These are phyloP conservation scores for Alisma plantagoaquatica DNA, from an alignment of 106 monocot genomes.

Conservation along the genomic window DNA sequence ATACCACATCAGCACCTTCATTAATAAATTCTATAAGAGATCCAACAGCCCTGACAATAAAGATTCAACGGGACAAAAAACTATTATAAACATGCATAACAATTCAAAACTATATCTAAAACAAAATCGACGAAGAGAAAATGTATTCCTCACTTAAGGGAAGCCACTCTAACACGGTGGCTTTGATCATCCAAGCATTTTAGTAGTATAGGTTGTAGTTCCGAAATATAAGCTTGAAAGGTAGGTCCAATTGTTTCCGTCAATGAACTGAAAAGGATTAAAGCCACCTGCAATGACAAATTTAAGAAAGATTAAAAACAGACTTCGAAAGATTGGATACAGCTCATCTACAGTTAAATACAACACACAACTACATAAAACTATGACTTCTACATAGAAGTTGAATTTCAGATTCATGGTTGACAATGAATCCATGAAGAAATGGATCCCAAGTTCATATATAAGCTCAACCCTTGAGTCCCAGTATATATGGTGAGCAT, in stretches of 20 bases:
- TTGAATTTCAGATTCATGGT: too few species aligned
- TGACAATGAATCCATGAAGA: too few species aligned
- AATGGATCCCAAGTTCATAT: too few species aligned
- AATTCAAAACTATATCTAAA: not conserved
- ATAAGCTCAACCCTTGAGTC: too few species aligned
- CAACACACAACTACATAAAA: too few species aligned
- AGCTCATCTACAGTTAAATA: too few species aligned
- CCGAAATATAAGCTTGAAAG: constrained; percentile 69
- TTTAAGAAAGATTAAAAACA: not conserved
- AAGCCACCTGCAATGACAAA: constrained; percentile 53
- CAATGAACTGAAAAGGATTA: constrained; percentile 94
- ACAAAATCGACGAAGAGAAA: constrained; percentile 6
- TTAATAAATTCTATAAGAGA: constrained; percentile 95
- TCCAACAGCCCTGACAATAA: constrained; percentile 77
- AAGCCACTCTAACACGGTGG: constrained; percentile 88
- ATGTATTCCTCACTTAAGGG: constrained; percentile 61
- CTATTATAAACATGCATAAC: too few species aligned
- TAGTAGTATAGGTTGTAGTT: constrained; percentile 74
- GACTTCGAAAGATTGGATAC: too few species aligned
- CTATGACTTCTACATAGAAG: too few species aligned
- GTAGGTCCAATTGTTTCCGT: constrained; percentile 94
- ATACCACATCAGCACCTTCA: constrained; percentile 74
- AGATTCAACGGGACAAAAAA: not conserved
- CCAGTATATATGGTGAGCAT: too few species aligned
- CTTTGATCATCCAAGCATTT: constrained; percentile 97